Base-by-base conservation (phyloP, 1,284 basidiomycete genomes). In the Sphagnurus paluster region DNA sequence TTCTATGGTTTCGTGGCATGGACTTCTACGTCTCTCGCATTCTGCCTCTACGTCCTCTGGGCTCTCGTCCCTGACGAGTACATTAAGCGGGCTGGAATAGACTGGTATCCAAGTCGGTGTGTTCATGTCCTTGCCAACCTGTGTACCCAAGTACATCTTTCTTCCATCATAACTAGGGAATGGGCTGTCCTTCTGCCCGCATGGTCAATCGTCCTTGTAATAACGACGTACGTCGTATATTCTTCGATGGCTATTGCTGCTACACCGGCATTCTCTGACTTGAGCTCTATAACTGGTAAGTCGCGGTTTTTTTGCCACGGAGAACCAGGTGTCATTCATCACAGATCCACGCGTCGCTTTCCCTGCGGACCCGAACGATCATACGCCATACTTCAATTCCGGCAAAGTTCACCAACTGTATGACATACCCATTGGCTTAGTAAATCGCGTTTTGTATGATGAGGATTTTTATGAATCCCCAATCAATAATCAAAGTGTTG, bases 1-100 rank as follows among this genome's bases (percentile, higher is more conserved):
- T 89, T 93, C 58, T 94, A 94, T 59, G 92, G 91, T 14, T 92
- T 91, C 61, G 87, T 90, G 8, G 89, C 87, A 9, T 87, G 84
- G 79, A 81, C 87, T 7, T 80, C 83, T 0, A 93, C 90, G 1
- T 87, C 80, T 50, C 68, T 93, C 25, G 65, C 82, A 4, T 93
- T 88, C 58, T 67, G 75, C 42, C 57, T 87, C 13, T 93, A 89
- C 61, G 60, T 92, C 19, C 67, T 90, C 5, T 94, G 80, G 80
- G 78, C 77, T 1, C 55, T 80, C 11, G 61, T 80, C 9, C 79
- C 80, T 19, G 78, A 80, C 50, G 62, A 67, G 20, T 81, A 72
- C 62, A 82, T 93, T 46, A 53, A 77, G 40, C 70, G 68, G 60
- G 61, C 81, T 11, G 90, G 90, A 13, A 77, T 93, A 50, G 72